Evolutionary conservation across 208 protist genomes (phyloP), one percentile per base, ranked within the genome.

Genomic region (Trypanosoma vivax): DNA sequence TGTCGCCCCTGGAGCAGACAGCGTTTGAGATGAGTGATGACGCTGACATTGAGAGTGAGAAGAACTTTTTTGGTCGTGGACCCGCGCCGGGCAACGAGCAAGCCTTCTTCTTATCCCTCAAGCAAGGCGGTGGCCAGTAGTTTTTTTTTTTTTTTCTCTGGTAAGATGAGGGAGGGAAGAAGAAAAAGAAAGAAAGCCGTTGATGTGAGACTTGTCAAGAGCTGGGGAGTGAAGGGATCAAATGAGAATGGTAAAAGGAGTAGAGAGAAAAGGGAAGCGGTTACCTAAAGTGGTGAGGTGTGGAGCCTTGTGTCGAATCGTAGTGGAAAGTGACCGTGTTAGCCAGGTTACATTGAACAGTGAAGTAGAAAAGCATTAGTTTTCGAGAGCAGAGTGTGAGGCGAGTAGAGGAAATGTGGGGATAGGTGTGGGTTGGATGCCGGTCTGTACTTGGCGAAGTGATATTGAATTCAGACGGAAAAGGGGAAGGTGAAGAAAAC

Each of bases 21-120:
- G 86, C 86, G 0, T 93, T 87, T 49, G 86, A 93, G 63, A 86
- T 93, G 82, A 84, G 79, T 50, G 86, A 93, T 53, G 86, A 90
- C 25, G 73, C 87, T 11, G 86, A 93, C 40, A 50, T 93, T 48
- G 86, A 89, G 24, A 86, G 76, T 9, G 81, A 93, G 60, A 70
- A 68, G 56, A 65, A 45, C 42, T 93, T 93, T 55, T 93, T 93
- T 42, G 79, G 79, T 43, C 54, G 71, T 21, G 86, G 86, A 23
- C 86, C 86, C 10, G 71, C 86, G n/a, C 81, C 79, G 13, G 86
- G 86, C 18, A 83, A 88, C 49, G 81, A 89, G 55, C 76, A 64
- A 33, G 82, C 65, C 7, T 93, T 88, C 62, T 93, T 90, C 52
- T 63, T 76, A 40, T 78, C 78, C 5, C 53, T 93, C 28, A 68